Evolutionary conservation across 495 filamentous ascomycete genomes (phyloP).

Genomic region (Hypoxylon fragiforme): DNA sequence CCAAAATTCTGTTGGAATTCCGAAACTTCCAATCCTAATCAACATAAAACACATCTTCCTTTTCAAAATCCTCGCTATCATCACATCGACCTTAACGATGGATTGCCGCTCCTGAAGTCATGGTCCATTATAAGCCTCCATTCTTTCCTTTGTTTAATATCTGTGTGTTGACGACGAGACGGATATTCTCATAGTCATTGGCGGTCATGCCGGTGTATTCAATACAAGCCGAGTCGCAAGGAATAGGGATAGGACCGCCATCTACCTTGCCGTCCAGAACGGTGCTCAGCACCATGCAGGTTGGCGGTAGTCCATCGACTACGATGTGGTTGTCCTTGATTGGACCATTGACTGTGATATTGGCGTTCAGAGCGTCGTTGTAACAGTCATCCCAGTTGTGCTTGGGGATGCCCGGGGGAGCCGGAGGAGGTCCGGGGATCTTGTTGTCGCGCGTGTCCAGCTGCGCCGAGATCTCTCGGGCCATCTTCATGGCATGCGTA

Average conservation of each 20-base stretch:
- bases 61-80: too few relatives aligned
- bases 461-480: conserved; percentile 1
- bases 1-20: too few relatives aligned
- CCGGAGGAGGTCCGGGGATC: conserved; percentile 2
- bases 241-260: conserved; percentile 14
- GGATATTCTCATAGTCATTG: conserved; percentile 16
- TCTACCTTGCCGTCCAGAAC: conserved; percentile 19
- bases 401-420: conserved; percentile 5
- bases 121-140: neutral
- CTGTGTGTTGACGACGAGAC: conserved; percentile 5
- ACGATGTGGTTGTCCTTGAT: conserved; percentile 1
- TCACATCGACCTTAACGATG: too few relatives aligned
- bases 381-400: conserved; percentile 8
- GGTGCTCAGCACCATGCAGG: conserved; percentile 28
- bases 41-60: too few relatives aligned
- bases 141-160: neutral
- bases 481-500: conserved; percentile 1
- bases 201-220: conserved; percentile 18
- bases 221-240: conserved; percentile 27
- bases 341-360: conserved; percentile 1
- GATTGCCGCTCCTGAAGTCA: too few relatives aligned
- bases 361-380: conserved; percentile 4
- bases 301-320: conserved; percentile 21
- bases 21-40: too few relatives aligned
- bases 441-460: conserved; percentile 2